Evolutionary conservation across 495 filamentous ascomycete species (phyloP).

Genomic region (Choiromyces venosus): DNA sequence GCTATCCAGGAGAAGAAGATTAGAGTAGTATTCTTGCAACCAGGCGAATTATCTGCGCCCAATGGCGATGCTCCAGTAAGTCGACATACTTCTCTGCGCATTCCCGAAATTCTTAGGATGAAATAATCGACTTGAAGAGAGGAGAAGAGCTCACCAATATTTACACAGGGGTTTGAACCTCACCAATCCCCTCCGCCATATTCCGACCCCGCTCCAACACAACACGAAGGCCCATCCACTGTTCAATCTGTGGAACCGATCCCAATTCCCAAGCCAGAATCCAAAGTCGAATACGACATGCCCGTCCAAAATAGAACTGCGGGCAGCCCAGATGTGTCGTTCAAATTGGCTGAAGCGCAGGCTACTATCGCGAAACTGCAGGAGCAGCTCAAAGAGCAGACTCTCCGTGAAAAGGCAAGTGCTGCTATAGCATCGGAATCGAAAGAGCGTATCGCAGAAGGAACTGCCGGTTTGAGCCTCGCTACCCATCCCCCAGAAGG

Average conservation of each 20-base stretch:
- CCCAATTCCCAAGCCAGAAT: conserved; percentile 20
- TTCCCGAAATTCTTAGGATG: conserved; percentile 9
- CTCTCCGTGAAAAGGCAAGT: conserved; percentile 63
- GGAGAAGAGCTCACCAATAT: conserved; percentile 17
- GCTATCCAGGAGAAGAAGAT: conserved; percentile 90
- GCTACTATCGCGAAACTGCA: conserved; percentile 65
- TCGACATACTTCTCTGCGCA: conserved; percentile 17
- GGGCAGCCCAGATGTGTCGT: conserved; percentile 23
- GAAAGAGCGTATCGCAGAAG: conserved; percentile 24
- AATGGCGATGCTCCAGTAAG: conserved; percentile 43
- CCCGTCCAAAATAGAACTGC: not conserved
- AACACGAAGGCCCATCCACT: conserved; percentile 38
- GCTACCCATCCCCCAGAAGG: conserved; percentile 55
- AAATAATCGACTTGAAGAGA: conserved; percentile 12
- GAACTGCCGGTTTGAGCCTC: conserved; percentile 43
- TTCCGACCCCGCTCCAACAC: conserved; percentile 52
- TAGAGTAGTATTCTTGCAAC: conserved; percentile 70
- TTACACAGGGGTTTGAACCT: not conserved
- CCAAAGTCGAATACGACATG: conserved; percentile 19
- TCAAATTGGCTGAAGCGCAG: conserved; percentile 66
- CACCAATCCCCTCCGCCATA: conserved; percentile 50
- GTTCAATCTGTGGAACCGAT: conserved; percentile 8
- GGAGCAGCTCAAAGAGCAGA: conserved; percentile 62
- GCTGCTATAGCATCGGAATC: conserved; percentile 43
- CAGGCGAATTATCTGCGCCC: conserved; percentile 51